Base-by-base conservation (phyloP, 2,329 filamentous ascomycete species). In the Epichloe festucae region DNA sequence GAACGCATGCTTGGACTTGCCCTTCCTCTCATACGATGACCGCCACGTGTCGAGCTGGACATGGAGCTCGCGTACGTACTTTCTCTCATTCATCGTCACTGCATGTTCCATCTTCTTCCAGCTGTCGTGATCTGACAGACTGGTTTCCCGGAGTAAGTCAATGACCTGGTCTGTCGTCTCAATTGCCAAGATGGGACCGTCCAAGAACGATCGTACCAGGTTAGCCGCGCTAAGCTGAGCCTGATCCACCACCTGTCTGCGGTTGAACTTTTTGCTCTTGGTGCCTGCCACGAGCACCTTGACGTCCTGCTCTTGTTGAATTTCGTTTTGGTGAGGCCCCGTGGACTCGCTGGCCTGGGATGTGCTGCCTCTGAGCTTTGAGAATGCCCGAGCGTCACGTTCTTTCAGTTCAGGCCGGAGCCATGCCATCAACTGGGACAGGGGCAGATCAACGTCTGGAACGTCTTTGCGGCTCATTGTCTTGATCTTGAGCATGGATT, bases 211-310 rank as follows among this genome's bases (percentile, higher is more conserved):
- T 35, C 84, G 79, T 12, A 89, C 76, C 38, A 90, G 74, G 52
- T 78, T 79, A 34, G 79, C 75, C 4, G 73, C 74, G 56, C 72
- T 75, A 52, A 63, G 65, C 67, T 81, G 81, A 55, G 84, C 84
- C 57, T 90, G 85, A 64, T 95, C 88, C 46, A 96, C 83, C 48
- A 97, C 89, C 31, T 84, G 84, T 62, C 83, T 82, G 50, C 91
- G 82, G 68, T 95, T 96, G 56, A 85, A 87, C 71, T 96, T 97
- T 69, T 95, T 96, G 66, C 84, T 89, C 60, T 84, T 82, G 48
- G 89, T 90, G 52, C 87, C 84, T 1, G 87, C 81, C 5, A 89
- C 78, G 4, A 96, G 76, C n/a, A 97, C 84, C 54, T 86, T 84
- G 45, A 97, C 89, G 52, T 91, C 85, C 58, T 85, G 83, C 53